These are phyloP conservation scores for Fusarium newnesense DNA, from an alignment of 2,329 filamentous ascomycete species.

Conservation along the genomic window DNA sequence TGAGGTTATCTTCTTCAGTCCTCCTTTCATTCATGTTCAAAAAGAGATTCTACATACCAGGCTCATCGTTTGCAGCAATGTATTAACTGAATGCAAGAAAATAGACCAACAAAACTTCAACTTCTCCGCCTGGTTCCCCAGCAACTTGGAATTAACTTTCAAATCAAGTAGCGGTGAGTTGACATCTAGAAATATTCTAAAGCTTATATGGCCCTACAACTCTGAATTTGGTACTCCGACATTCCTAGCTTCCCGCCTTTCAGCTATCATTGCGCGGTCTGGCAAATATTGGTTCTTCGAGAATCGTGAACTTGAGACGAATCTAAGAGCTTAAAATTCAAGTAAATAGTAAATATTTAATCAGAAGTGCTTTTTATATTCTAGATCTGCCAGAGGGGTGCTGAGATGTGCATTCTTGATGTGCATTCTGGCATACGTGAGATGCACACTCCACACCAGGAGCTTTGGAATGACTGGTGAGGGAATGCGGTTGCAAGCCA, in stretches of 20 bases:
- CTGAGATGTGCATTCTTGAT: constrained; percentile 26
- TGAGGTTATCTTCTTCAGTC: not conserved
- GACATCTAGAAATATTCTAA: constrained; percentile 31
- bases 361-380: not conserved
- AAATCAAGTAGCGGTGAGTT: constrained; percentile 14
- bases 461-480: constrained; percentile 32
- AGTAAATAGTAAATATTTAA: not conserved
- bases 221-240: constrained; percentile 21
- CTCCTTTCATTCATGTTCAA: not conserved
- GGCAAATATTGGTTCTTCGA: not conserved
- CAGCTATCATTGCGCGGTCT: not conserved
- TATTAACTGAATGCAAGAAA: not conserved
- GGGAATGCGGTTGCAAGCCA: constrained; percentile 40
- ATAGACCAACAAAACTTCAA: constrained; percentile 24
- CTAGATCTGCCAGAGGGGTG: constrained; percentile 15
- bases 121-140: constrained; percentile 23
- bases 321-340: not conserved
- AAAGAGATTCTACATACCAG: not conserved
- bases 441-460: constrained; percentile 35
- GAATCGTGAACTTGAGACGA: not conserved
- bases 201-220: constrained; percentile 18
- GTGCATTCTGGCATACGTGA: constrained; percentile 21
- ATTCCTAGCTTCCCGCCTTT: constrained; percentile 14
- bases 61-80: not conserved
- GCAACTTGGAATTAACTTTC: constrained; percentile 37